Base-by-base conservation (phyloP, 495 filamentous ascomycete species). In the Penicillium egyptiacum region DNA sequence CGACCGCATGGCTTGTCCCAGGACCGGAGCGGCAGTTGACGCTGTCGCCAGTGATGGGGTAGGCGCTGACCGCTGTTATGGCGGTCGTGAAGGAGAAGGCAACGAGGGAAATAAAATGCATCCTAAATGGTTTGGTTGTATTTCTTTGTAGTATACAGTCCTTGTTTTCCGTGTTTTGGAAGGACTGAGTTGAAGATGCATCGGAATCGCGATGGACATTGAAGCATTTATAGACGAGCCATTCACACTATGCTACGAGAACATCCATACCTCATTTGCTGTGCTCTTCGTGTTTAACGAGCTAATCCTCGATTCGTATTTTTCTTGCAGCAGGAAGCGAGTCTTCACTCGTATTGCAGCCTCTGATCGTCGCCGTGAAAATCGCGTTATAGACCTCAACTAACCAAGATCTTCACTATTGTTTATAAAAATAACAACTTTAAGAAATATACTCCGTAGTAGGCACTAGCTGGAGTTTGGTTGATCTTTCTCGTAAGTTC, bases 1-100 rank as follows among this genome's bases (percentile, higher is more conserved):
- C 57, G 17, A 55, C 22, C 8, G 30, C 33, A 35, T 63, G 30
- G 47, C 26, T 63, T 11, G 60, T 63, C 9, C 57, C 52, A 1
- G 60, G 60, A 7, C 60, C 60, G 8, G 60, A 63, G 48, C 60
- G 57, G 35, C 60, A 63, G 52, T 60, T 50, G 41, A 63, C 52
- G 1, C 10, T 35, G 35, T 56, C 52, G 4, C 46, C 49, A 8
- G 45, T 50, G 57, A 63, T 59, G 28, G 60, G 60, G 10, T 63
- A 63, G 48, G 60, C 60, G 11, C 35, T 52, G 50, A 58, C 56
- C 4, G 42, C 31, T 22, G 58, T 43, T 8, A 40, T 43, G 4
- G 55, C 35, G 10, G 56, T 14, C 17, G 51, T 44, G 5, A 58
- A 19, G 25, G 60, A 55, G 28, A 51, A 4, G 16, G 60, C 56